These are phyloP conservation scores for Colletotrichum viniferum DNA, from an alignment of 2,329 filamentous ascomycete species.

Conservation along the genomic window DNA sequence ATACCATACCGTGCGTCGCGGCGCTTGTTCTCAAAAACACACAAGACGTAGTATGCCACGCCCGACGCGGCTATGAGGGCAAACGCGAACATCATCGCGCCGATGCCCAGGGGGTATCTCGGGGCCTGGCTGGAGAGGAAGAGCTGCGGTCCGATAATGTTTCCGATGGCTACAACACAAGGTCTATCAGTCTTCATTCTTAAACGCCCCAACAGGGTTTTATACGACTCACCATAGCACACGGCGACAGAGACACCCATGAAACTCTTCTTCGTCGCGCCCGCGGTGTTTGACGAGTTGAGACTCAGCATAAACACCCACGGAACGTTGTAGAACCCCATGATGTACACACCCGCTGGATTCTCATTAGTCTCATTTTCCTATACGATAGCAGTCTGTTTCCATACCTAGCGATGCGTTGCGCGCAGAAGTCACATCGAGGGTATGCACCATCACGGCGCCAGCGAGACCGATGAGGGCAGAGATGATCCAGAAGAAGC, in stretches of 20 bases:
- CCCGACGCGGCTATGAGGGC: conserved; percentile 26
- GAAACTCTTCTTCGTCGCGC: conserved; percentile 35
- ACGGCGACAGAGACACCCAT: conserved; percentile 31
- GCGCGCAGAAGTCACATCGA: conserved; percentile 21
- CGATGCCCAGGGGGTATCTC: conserved; percentile 30
- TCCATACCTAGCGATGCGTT: conserved; percentile 26
- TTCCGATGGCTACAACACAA: conserved; percentile 26
- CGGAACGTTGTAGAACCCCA: conserved; percentile 37
- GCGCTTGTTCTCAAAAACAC: conserved; percentile 27
- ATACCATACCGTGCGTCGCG: conserved; percentile 15
- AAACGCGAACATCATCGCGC: conserved; percentile 31
- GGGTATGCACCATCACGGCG: conserved; percentile 29
- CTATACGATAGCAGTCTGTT: background rate
- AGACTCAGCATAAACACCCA: conserved; percentile 33
- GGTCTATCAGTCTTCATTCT: background rate
- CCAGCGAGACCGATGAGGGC: conserved; percentile 27
- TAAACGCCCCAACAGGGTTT: background rate
- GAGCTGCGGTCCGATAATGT: conserved; percentile 34
- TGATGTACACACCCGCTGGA: conserved; percentile 29
- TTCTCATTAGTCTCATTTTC: background rate
- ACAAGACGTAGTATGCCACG: conserved; percentile 25
- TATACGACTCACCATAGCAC: conserved; percentile 22
- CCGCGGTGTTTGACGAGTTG: conserved; percentile 32
- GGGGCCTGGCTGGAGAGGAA: conserved; percentile 31
- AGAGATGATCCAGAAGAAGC: conserved; percentile 32